phyloP scores from a whole-genome alignment of 257 asterid species.

The Przewalskia tangutica region DNA sequence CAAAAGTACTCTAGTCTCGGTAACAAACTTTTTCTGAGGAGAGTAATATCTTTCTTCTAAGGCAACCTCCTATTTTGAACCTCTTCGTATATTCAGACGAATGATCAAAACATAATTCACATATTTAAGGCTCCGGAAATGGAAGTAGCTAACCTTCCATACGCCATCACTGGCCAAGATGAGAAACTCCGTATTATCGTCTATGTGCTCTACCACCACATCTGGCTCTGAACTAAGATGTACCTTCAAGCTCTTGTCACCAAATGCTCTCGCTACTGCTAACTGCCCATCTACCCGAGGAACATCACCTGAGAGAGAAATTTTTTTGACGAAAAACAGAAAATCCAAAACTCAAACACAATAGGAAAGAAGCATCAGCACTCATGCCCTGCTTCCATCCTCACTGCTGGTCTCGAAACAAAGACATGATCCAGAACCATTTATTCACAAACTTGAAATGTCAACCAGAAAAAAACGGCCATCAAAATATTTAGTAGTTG shows the following conservation, averaged over 20 bases:
- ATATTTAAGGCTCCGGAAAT: not conserved
- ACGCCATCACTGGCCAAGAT: conserved; percentile 93
- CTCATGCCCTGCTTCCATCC: not conserved
- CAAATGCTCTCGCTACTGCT: conserved; percentile 97
- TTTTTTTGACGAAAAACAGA: not conserved
- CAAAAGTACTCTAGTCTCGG: not conserved
- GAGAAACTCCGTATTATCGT: conserved; percentile 60
- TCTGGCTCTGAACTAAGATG: conserved; percentile 91
- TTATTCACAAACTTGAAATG: not conserved
- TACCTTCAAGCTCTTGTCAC: conserved; percentile 78
- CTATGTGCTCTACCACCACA: conserved; percentile 47
- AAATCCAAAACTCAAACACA: not conserved
- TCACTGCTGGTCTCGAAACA: not conserved
- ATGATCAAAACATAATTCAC: not conserved
- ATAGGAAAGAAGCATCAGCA: not conserved
- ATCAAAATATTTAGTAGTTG: not conserved
- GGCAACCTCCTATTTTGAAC: not conserved
- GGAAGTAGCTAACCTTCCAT: conserved; percentile 58
- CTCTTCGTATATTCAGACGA: not conserved
- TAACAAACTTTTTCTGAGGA: not conserved
- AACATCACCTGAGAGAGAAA: conserved; percentile 54
- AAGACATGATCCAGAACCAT: not conserved
- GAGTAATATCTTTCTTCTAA: not conserved
- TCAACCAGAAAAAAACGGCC: not conserved
- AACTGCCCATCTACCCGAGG: conserved; percentile 86